phyloP scores from a whole-genome alignment of 2,329 filamentous ascomycete genomes.

The Talaromyces sp. region DNA sequence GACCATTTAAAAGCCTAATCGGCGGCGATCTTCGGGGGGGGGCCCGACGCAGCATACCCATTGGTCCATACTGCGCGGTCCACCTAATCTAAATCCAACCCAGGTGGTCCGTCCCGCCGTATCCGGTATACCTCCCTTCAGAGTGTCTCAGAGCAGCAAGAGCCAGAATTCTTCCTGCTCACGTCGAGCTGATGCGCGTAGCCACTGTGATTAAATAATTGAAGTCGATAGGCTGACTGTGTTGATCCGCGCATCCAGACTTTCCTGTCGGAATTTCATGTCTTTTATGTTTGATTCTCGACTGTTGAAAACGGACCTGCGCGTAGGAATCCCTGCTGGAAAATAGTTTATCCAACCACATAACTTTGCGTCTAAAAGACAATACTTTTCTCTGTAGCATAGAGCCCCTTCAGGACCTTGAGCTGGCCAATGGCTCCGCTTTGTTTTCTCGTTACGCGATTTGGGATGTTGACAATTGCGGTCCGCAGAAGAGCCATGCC shows the following conservation, averaged over 20 bases:
- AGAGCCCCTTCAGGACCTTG: conserved; percentile 33
- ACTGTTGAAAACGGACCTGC: not conserved
- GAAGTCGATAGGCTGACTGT: not conserved
- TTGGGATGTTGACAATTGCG: conserved; percentile 70
- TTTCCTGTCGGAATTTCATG: not conserved
- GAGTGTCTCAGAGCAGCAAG: not conserved
- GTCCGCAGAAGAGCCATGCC: conserved; percentile 65
- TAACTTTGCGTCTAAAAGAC: conserved; percentile 21
- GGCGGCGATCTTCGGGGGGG: not conserved
- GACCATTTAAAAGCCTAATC: not conserved
- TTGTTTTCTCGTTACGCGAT: conserved; percentile 22
- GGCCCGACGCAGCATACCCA: not conserved
- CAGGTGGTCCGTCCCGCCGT: not conserved
- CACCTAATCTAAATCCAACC: not conserved
- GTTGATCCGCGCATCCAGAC: not conserved
- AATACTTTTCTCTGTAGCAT: conserved; percentile 32
- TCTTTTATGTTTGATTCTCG: not conserved
- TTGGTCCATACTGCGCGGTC: not conserved
- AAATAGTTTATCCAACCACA: not conserved
- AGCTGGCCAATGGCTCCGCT: conserved; percentile 35
- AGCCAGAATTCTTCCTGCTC: not conserved
- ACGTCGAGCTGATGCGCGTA: not conserved
- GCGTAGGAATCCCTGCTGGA: not conserved
- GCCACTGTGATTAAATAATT: not conserved
- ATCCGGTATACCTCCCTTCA: not conserved